These are phyloP conservation scores for Pseudoscleropodium purum DNA, from an alignment of 225 moss, liverwort and hornwort genomes.

Conservation along the genomic window DNA sequence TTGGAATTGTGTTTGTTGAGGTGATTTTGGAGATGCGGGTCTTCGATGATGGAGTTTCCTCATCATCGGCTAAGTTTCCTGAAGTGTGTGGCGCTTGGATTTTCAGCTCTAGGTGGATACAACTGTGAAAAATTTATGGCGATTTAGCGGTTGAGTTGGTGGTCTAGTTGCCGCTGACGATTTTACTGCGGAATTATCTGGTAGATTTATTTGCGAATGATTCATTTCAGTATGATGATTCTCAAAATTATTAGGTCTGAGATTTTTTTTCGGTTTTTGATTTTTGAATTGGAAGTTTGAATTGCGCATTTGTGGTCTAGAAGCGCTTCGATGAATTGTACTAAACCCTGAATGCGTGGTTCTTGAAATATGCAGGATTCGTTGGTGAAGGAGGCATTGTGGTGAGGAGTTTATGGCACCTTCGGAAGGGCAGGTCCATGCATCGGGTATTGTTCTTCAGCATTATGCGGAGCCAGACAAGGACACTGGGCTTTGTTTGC, in stretches of 20 bases:
- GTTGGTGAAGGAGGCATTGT: neutral
- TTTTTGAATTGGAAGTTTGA: neutral
- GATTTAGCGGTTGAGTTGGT: neutral
- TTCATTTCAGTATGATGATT: neutral
- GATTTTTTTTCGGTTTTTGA: neutral
- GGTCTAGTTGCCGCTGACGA: neutral
- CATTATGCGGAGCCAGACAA: slow-evolving; percentile 36
- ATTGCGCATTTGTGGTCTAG: neutral
- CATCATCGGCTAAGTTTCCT: neutral
- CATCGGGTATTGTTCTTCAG: slow-evolving; percentile 38
- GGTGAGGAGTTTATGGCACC: slow-evolving; percentile 11
- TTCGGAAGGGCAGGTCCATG: slow-evolving; percentile 20
- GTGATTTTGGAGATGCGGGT: neutral
- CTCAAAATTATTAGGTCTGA: neutral
- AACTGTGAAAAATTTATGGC: neutral
- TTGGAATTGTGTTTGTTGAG: neutral
- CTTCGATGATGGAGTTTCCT: neutral
- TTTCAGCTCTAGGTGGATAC: neutral
- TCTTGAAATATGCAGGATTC: neutral
- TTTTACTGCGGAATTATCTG: neutral
- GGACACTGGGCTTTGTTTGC: slow-evolving; percentile 25
- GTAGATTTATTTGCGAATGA: neutral
- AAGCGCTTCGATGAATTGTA: neutral
- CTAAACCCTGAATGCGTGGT: neutral
- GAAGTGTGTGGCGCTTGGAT: neutral